Evolutionary conservation across 2,329 filamentous ascomycete genomes (phyloP), one percentile per base, ranked within the genome.

Genomic region (Aspergillus udagawae): DNA sequence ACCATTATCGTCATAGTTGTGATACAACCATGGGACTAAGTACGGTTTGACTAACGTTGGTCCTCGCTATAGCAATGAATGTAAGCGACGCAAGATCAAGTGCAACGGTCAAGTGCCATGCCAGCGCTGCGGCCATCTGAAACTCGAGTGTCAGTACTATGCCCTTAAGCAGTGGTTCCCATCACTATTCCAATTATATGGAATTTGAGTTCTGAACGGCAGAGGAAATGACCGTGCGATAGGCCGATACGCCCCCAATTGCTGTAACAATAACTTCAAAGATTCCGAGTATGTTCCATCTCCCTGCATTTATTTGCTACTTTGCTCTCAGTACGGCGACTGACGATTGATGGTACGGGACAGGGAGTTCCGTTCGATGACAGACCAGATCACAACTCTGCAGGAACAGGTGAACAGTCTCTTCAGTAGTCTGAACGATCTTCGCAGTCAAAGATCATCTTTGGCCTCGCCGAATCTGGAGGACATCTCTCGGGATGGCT

Each of bases 341-440:
- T 63, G 48, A 63, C 44, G 27, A 20, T 45, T 45, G 10, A 28
- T 27, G 42, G 41, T 55, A 38, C 20, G 6, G 25, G 21, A 27
- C 51, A 83, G 81, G 9, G 92, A 97, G 72, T 97, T 92, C 79
- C 90, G 86, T 68, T 83, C 86, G 41, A 91, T 97, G 86, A 84
- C 86, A 54, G 80, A 82, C 35, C 89, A 94, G 63, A 85, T 97
- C 58, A 78, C 79, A 10, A 82, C 83, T 8, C 82, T 97, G 25
- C 92, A 97, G 72, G 87, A 93, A 54, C 91, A 96, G 75, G 89
- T 97, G 67, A 87, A 90, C 58, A 83, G 83, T 61, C 82, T 97
- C 32, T 90, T 88, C 68, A 84, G 84, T 58, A 89, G 83, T 65
- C 79, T 97, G 68, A 89, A 82, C 67, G 79, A 83, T 49, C 79